Percentiles rank a stretch among this genome's conserved stretches.
Evolutionary conservation across 2,329 filamentous ascomycete genomes (phyloP).

Genomic region (Bipolaris bicolor): DNA sequence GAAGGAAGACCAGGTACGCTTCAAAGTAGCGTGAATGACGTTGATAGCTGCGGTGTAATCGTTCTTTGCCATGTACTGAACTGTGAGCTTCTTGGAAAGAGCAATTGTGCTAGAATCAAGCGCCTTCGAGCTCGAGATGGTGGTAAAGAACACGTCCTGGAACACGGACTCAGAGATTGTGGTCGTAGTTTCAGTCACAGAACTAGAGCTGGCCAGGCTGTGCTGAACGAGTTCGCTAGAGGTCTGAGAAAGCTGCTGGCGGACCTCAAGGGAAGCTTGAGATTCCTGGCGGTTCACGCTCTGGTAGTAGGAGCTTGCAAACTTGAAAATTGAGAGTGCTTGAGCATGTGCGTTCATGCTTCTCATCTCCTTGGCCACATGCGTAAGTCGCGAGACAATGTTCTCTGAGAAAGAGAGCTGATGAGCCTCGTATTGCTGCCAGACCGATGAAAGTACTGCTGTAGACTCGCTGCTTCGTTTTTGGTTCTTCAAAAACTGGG

Average conservation of each 20-base stretch:
- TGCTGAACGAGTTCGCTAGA: conserved; percentile 54
- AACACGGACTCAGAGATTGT: conserved; percentile 52
- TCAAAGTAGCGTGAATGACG: conserved; percentile 55
- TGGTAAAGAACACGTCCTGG: conserved; percentile 53
- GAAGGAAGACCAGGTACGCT: conserved; percentile 55
- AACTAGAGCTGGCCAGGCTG: conserved; percentile 35
- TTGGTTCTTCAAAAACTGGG: conserved; percentile 55
- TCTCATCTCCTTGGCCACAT: conserved; percentile 56
- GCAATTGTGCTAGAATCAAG: conserved; percentile 52
- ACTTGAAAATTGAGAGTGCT: conserved; percentile 58
- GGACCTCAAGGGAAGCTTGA: conserved; percentile 51
- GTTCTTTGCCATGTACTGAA: conserved; percentile 54
- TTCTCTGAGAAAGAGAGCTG: conserved; percentile 50
- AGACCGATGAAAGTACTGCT: conserved; percentile 54
- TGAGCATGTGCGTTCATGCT: conserved; percentile 52
- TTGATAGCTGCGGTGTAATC: conserved; percentile 56
- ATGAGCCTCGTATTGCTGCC: conserved; percentile 58
- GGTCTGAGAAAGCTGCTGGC: conserved; percentile 48
- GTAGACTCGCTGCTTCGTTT: conserved; percentile 55
- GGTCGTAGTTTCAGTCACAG: conserved; percentile 46
- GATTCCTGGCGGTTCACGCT: conserved; percentile 45
- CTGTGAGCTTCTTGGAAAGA: conserved; percentile 50
- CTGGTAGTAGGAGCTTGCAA: conserved; percentile 44
- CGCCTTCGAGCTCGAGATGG: conserved; percentile 49
- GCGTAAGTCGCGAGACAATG: conserved; percentile 42